Percentiles rank a stretch among this genome's conserved stretches.
These are phyloP conservation scores for Bolboschoenoplectus hybrid DNA, from an alignment of 202 grass and related monocot genomes.

Conservation along the genomic window DNA sequence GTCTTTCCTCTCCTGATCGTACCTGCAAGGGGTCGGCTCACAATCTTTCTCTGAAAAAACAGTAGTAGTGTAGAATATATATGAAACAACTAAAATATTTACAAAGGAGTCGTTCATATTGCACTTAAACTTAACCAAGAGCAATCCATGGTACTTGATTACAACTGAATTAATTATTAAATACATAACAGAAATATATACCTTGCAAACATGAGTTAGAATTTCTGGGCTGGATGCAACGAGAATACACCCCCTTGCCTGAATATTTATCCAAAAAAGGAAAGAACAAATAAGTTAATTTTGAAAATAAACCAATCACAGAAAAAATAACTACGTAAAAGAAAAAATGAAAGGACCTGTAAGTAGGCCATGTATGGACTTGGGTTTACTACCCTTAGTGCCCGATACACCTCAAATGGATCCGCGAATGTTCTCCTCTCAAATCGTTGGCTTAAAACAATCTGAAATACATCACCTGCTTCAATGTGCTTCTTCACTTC, in stretches of 20 bases:
- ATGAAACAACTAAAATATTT: not conserved
- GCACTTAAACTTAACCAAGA: constrained; percentile 5
- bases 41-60: constrained; percentile 57
- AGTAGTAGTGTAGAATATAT: constrained; percentile 3
- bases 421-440: constrained; percentile 73
- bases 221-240: constrained; percentile 91
- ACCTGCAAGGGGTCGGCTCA: constrained; percentile 88
- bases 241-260: constrained; percentile 89
- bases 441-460: constrained; percentile 82
- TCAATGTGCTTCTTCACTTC: constrained; percentile 77
- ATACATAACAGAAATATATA: constrained; percentile 31
- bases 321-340: constrained; percentile 13
- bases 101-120: not conserved
- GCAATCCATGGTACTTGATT: not conserved
- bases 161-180: not conserved
- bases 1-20: constrained; percentile 80
- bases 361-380: constrained; percentile 91
- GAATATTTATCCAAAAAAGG: constrained; percentile 6
- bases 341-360: constrained; percentile 52
- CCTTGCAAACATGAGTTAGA: constrained; percentile 71
- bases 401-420: constrained; percentile 86
- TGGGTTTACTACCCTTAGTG: constrained; percentile 82
- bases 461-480: constrained; percentile 84
- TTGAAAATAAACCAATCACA: not conserved
- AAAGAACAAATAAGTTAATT: constrained; percentile 36